Conservation (phyloP, 176 grass and related monocot genomes). For the Sorghum bicolor region DNA sequence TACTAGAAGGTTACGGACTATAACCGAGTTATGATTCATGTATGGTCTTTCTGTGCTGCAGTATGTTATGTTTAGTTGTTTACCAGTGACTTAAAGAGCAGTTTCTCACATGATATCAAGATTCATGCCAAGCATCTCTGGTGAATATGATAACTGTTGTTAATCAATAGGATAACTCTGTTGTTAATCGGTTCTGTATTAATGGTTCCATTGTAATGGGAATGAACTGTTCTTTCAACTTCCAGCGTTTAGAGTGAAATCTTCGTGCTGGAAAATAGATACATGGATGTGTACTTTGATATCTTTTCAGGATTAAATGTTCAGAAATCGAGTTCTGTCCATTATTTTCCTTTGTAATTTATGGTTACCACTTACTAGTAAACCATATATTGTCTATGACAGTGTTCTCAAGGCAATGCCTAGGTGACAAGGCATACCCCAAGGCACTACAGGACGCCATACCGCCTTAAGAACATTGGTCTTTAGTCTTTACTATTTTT, state of each 20-base stretch:
- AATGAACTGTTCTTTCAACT: background rate
- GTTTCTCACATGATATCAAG: background rate
- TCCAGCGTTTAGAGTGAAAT: background rate
- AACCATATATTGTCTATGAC: too few species aligned
- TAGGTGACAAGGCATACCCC: background rate
- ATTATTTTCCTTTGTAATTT: background rate
- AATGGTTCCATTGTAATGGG: background rate
- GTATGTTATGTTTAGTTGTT: background rate
- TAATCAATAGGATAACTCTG: background rate
- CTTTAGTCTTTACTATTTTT: background rate
- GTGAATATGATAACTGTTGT: background rate
- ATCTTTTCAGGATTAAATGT: background rate
- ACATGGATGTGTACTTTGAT: background rate
- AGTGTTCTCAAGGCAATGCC: background rate
- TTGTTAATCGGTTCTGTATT: background rate
- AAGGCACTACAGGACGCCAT: background rate
- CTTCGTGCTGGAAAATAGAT: background rate
- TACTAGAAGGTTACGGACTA: constrained; percentile 3
- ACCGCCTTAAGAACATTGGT: background rate
- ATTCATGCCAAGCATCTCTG: background rate
- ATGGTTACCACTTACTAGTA: background rate
- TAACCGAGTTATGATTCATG: background rate
- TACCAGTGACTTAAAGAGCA: background rate
- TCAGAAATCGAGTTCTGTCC: background rate
- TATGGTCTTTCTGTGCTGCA: background rate